phyloP scores from a whole-genome alignment of 2,329 filamentous ascomycete species.

The Diaporthe sp. region DNA sequence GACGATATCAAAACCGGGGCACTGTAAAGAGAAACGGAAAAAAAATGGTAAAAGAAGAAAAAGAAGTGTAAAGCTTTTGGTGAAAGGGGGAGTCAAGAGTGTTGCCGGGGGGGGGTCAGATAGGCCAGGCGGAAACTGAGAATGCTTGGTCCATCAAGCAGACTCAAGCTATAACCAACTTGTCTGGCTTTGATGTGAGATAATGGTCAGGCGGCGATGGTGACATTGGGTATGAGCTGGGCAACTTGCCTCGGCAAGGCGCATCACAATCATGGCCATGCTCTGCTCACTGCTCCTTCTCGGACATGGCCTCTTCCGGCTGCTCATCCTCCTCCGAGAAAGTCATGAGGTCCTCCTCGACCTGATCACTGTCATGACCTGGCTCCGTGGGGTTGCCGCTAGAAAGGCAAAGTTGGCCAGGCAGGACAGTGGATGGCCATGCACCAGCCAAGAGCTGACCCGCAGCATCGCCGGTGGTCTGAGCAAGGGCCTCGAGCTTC shows the following conservation, averaged over 20 bases:
- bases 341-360: background rate
- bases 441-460: background rate
- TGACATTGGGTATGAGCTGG: too few relatives aligned
- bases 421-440: background rate
- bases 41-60: background rate
- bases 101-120: background rate
- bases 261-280: background rate
- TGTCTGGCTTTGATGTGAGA: background rate
- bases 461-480: background rate
- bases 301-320: background rate
- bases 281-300: background rate
- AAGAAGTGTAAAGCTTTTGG: background rate
- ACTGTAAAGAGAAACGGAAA: too few relatives aligned
- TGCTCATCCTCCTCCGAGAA: background rate
- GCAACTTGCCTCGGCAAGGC: background rate
- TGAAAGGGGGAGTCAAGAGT: background rate
- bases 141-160: background rate
- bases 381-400: background rate
- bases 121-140: background rate
- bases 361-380: background rate
- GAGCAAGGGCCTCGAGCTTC: background rate
- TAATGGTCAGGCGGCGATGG: background rate
- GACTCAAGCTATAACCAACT: background rate
- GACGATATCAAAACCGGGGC: too few relatives aligned
- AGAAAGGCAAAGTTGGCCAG: background rate